Conservation (phyloP, 306 rosid species). For the Lathyrus sativus region DNA sequence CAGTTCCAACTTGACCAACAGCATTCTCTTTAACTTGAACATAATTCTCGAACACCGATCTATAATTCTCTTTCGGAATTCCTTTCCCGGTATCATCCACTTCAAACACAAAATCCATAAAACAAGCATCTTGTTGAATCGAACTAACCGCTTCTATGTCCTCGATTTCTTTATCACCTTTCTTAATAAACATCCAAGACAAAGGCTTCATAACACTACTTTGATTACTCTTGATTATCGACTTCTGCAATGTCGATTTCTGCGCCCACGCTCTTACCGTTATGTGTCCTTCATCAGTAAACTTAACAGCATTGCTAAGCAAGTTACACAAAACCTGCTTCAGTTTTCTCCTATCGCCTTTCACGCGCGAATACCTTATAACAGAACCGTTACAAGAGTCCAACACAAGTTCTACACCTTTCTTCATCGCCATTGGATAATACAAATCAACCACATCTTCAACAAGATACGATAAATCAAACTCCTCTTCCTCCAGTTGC, state of each 20-base stretch:
- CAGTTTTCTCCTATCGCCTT: slow-evolving; percentile 78
- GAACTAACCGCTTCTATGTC: slow-evolving; percentile 42
- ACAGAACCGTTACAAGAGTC: slow-evolving; percentile 71
- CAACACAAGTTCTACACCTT: slow-evolving; percentile 70
- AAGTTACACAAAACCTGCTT: slow-evolving; percentile 74
- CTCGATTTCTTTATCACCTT: slow-evolving; percentile 8
- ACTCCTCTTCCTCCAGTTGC: slow-evolving; percentile 78
- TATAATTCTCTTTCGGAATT: slow-evolving; percentile 72
- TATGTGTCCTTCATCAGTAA: slow-evolving; percentile 68
- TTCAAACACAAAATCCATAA: slow-evolving; percentile 68
- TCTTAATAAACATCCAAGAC: slow-evolving; percentile 44
- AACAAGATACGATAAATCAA: slow-evolving; percentile 59
- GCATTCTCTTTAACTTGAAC: slow-evolving; percentile 75
- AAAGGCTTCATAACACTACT: slow-evolving; percentile 32
- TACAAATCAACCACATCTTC: slow-evolving; percentile 75
- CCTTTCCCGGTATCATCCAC: slow-evolving; percentile 92
- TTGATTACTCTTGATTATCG: slow-evolving; percentile 39
- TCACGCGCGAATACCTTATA: slow-evolving; percentile 49
- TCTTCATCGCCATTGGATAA: slow-evolving; percentile 60
- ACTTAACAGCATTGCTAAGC: slow-evolving; percentile 81
- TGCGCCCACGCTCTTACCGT: slow-evolving; percentile 61
- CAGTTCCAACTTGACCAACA: slow-evolving; percentile 70
- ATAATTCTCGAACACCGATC: slow-evolving; percentile 68
- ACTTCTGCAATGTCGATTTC: slow-evolving; percentile 51
- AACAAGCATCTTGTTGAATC: slow-evolving; percentile 38